These are phyloP conservation scores for Metarhizium guizhouense DNA, from an alignment of 2,329 filamentous ascomycete species.

Conservation along the genomic window DNA sequence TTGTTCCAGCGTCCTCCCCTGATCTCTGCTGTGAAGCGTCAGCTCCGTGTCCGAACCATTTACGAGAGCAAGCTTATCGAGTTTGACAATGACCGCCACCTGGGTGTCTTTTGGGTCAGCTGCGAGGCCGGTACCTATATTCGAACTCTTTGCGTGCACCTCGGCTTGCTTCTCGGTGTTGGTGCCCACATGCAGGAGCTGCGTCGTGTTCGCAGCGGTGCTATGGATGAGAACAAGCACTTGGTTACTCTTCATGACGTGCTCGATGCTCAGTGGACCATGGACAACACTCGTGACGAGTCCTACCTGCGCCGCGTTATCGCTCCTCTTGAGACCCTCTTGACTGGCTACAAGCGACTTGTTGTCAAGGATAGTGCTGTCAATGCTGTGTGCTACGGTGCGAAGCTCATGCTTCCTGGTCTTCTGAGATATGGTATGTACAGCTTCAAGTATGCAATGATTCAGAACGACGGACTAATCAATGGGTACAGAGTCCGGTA, in stretches of 20 bases:
- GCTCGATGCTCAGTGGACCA: slow-evolving; percentile 89
- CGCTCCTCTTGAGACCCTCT: slow-evolving; percentile 81
- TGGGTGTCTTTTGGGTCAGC: slow-evolving; percentile 98
- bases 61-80: slow-evolving; percentile 95
- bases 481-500: slow-evolving; percentile 58
- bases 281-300: slow-evolving; percentile 94
- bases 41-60: slow-evolving; percentile 95
- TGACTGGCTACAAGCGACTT: slow-evolving; percentile 90
- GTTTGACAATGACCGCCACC: slow-evolving; percentile 96
- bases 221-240: slow-evolving; percentile 84
- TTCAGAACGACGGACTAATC: slow-evolving; percentile 9
- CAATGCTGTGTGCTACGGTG: slow-evolving; percentile 96
- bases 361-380: slow-evolving; percentile 82
- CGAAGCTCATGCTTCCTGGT: slow-evolving; percentile 97
- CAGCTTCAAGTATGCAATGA: neutral
- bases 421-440: slow-evolving; percentile 76
- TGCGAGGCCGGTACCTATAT: slow-evolving; percentile 98
- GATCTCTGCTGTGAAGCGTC: slow-evolving; percentile 97
- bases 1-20: slow-evolving; percentile 86
- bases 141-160: slow-evolving; percentile 91
- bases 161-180: slow-evolving; percentile 68
- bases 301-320: slow-evolving; percentile 87
- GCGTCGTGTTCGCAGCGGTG: slow-evolving; percentile 83
- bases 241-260: slow-evolving; percentile 84
- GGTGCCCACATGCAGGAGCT: slow-evolving; percentile 98